Percentiles rank a stretch among this genome's conserved stretches.
Conservation (phyloP, 495 filamentous ascomycete genomes). For the Aspergillus mulundensis region DNA sequence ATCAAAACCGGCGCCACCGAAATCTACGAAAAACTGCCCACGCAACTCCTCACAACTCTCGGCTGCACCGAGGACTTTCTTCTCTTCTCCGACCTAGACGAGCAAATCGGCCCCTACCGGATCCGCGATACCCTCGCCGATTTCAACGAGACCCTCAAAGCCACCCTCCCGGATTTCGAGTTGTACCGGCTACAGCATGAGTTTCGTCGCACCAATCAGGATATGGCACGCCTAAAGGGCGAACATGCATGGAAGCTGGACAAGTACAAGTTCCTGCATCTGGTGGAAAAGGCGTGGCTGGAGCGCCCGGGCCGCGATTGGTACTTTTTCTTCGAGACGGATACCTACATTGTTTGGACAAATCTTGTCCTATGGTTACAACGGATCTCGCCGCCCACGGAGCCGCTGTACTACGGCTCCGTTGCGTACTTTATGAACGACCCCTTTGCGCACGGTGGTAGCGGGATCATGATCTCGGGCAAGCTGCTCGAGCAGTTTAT, state of each 20-base stretch:
- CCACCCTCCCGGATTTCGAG: constrained; percentile 46
- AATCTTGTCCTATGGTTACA: constrained; percentile 50
- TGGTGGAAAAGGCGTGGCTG: constrained; percentile 51
- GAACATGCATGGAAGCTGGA: constrained; percentile 46
- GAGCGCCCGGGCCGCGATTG: constrained; percentile 49
- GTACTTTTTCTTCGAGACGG: constrained; percentile 60
- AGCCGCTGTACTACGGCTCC: constrained; percentile 48
- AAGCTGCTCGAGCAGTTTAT: constrained; percentile 36
- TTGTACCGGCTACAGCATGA: constrained; percentile 49
- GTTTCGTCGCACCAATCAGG: constrained; percentile 38
- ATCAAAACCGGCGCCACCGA: constrained; percentile 58
- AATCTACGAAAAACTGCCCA: constrained; percentile 48
- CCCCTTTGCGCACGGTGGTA: constrained; percentile 50
- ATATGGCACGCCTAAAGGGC: constrained; percentile 13
- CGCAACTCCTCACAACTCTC: constrained; percentile 51
- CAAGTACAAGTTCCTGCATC: constrained; percentile 60
- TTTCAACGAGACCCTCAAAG: constrained; percentile 30
- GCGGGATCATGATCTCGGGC: constrained; percentile 47
- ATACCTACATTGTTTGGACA: constrained; percentile 57
- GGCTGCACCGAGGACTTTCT: constrained; percentile 49
- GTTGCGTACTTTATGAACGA: constrained; percentile 40
- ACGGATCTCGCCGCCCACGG: constrained; percentile 40
- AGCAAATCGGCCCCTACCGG: constrained; percentile 42
- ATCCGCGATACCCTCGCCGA: constrained; percentile 51
- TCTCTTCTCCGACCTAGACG: constrained; percentile 56